Evolutionary conservation across 805 yeast species (phyloP).

Genomic region (Ogataea allantospora): DNA sequence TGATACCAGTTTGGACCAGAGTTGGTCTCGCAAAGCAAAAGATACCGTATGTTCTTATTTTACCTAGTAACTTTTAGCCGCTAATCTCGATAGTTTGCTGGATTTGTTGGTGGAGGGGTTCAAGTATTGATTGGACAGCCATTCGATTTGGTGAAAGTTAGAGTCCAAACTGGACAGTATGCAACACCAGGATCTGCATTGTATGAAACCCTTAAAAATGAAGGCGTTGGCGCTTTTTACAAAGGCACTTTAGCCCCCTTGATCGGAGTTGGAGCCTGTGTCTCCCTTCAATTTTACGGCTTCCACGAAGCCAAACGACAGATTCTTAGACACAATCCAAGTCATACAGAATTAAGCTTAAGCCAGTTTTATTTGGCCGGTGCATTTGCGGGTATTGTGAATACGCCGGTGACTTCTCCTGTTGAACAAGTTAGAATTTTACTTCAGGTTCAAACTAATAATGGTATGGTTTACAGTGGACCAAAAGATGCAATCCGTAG

Average conservation of each 20-base stretch:
- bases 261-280: conserved; percentile 68
- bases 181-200: conserved; percentile 50
- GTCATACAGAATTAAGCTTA: conserved; percentile 39
- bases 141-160: conserved; percentile 67
- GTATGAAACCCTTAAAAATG: conserved; percentile 52
- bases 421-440: conserved; percentile 66
- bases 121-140: conserved; percentile 63
- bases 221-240: conserved; percentile 62
- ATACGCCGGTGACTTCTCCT: conserved; percentile 60
- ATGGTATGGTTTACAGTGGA: conserved; percentile 35
- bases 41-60: conserved; percentile 39
- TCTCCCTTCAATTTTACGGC: conserved; percentile 67
- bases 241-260: conserved; percentile 71
- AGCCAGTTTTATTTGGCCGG: conserved; percentile 62
- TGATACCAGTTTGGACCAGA: conserved; percentile 29
- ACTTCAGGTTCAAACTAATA: conserved; percentile 52
- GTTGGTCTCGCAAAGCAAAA: conserved; percentile 45
- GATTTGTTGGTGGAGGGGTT: conserved; percentile 54
- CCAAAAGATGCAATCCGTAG: conserved; percentile 43
- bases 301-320: conserved; percentile 69
- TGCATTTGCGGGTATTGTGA: conserved; percentile 65
- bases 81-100: conserved; percentile 37
- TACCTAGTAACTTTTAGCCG: not conserved
- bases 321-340: conserved; percentile 34
- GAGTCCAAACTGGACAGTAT: conserved; percentile 68